Conservation (phyloP, 805 yeast species). For the Candida jianshihensis region DNA sequence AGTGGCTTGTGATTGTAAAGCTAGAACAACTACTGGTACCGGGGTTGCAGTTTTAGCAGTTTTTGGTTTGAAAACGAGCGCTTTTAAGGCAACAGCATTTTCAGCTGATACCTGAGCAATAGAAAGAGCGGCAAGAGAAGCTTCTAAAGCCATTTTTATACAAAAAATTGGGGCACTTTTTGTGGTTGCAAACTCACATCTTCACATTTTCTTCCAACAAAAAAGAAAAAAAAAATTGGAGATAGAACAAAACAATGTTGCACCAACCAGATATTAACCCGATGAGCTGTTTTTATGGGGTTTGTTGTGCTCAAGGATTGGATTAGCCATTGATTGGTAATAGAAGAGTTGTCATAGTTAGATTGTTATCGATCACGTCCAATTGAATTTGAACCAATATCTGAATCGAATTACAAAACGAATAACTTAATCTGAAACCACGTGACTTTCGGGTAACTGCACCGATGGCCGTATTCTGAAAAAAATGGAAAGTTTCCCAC, state of each 20-base stretch:
- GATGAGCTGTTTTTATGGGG: too few species aligned
- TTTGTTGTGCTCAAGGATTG: too few species aligned
- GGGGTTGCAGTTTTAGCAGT: constrained; percentile 77
- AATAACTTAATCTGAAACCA: background rate
- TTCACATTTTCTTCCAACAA: too few species aligned
- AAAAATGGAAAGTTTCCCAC: too few species aligned
- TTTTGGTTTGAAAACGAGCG: constrained; percentile 85
- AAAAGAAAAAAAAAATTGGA: too few species aligned
- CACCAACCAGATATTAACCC: too few species aligned
- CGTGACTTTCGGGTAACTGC: background rate
- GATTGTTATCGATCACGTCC: too few species aligned
- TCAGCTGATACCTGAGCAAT: constrained; percentile 47
- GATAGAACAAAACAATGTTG: background rate
- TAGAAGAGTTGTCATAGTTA: too few species aligned
- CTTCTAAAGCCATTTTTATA: constrained; percentile 54
- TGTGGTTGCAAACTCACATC: too few species aligned
- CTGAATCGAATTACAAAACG: background rate
- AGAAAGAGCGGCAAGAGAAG: constrained; percentile 60
- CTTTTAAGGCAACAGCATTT: constrained; percentile 52
- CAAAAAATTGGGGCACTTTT: background rate
- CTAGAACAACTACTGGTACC: constrained; percentile 75
- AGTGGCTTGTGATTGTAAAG: constrained; percentile 62
- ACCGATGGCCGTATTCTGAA: background rate
- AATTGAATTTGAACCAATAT: too few species aligned
- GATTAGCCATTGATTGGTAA: too few species aligned